Evolutionary conservation across 2,329 filamentous ascomycete genomes (phyloP), one percentile per base, ranked within the genome.

Genomic region (Colletotrichum euphorbiae): DNA sequence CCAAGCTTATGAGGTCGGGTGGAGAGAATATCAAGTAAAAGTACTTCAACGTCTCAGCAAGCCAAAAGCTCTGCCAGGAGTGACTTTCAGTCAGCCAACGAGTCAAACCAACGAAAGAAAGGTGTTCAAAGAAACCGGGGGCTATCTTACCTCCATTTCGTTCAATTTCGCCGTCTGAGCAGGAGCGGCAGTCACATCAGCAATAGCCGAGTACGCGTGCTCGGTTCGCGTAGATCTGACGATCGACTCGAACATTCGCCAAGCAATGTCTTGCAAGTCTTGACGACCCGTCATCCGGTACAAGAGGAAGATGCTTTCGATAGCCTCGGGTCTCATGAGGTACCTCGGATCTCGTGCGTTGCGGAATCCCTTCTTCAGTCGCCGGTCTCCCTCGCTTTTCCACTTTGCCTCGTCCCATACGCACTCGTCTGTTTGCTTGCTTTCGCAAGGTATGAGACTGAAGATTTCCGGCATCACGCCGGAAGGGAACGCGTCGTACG

Each of bases 1-100:
- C 91, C 74, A 93, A 77, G 73, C 84, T 90, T 45, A 92, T 81
- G 33, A 89, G 73, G n/a, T 85, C 83, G 0, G 89, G 86, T 15
- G 90, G 85, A 21, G 86, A 88, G 72, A 93, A 93, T 31, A 93
- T 85, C 56, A 93, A 76, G 71, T 90, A 93, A 64, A 92, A 92
- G 71, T 93, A 93, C 78, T 93, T 93, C 67, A 93, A 78, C 15
- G 90, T 93, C 80, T 93, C 90, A 0, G 88, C 87, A 73, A 91
- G 80, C 89, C 91, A 93, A 73, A 92, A 93, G 69, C 87, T 90
- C 81, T 93, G 85, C 21, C 28, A 28, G 6, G 6, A 36, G 15
- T 4, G 28, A 1, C 19, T 13, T 3, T 13, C 7, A 19, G 4
- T 42, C 9, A 28, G 33, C 2, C 6, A 40, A 38, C 9, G 9